Conservation (phyloP, 352 stramenopile genomes). For the Pythium periplocum region DNA sequence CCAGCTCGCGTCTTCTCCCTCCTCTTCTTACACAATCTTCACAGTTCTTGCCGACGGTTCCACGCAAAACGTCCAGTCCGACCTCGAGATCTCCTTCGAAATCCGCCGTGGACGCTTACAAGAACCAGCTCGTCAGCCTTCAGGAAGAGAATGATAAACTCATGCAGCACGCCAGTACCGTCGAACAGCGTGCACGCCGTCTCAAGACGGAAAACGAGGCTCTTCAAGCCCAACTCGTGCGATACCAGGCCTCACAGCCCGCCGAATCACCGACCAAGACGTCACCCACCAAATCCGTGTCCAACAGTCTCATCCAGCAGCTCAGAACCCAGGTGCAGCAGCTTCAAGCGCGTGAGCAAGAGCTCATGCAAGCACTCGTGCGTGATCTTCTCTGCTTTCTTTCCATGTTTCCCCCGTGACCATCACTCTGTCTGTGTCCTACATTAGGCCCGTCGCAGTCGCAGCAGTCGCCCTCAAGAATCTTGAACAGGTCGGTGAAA, state of each 20-base stretch:
- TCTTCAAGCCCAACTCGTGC: slow-evolving; percentile 23
- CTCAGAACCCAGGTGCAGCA: slow-evolving; percentile 59
- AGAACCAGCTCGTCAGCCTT: slow-evolving; percentile 51
- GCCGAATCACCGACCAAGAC: slow-evolving; percentile 10
- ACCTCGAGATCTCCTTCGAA: slow-evolving; percentile 8
- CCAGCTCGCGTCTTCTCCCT: slow-evolving; percentile 26
- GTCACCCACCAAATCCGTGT: slow-evolving; percentile 15
- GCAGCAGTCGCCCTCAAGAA: too few species aligned
- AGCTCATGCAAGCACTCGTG: slow-evolving; percentile 79
- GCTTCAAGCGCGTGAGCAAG: slow-evolving; percentile 69
- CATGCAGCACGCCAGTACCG: slow-evolving; percentile 15
- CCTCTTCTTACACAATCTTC: slow-evolving; percentile 16
- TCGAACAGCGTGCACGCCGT: slow-evolving; percentile 25
- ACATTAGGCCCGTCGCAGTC: too few species aligned
- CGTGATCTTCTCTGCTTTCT: slow-evolving; percentile 10
- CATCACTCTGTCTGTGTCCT: slow-evolving; percentile 5
- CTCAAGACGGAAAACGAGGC: slow-evolving; percentile 47
- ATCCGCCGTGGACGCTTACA: slow-evolving; percentile 22
- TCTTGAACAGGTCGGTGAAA: too few species aligned
- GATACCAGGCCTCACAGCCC: slow-evolving; percentile 5
- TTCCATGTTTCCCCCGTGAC: background rate
- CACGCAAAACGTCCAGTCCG: slow-evolving; percentile 10
- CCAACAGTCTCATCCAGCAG: slow-evolving; percentile 21
- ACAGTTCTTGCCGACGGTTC: slow-evolving; percentile 13
- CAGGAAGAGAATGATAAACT: slow-evolving; percentile 67